Conservation (phyloP, 768 basidiomycete species). For the Lentinus brumalis region DNA sequence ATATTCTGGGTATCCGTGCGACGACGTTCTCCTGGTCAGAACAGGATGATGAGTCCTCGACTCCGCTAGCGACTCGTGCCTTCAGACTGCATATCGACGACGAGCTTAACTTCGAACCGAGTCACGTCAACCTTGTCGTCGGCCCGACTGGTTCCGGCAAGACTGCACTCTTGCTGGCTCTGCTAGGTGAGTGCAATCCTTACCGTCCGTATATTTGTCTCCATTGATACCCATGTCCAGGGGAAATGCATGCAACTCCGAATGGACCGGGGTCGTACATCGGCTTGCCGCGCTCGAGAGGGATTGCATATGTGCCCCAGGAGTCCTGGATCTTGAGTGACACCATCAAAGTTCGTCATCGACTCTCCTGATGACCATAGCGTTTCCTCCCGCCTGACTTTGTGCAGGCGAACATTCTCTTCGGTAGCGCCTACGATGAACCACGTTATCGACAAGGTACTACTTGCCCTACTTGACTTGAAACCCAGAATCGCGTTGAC, state of each 20-base stretch:
- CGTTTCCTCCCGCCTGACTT: too few species aligned
- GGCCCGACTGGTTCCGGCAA: slow-evolving; percentile 62
- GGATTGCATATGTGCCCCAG: slow-evolving; percentile 77
- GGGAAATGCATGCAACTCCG: slow-evolving; percentile 67
- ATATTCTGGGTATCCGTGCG: slow-evolving; percentile 53
- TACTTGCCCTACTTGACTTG: too few species aligned
- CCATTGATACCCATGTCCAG: slow-evolving; percentile 29
- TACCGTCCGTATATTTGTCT: too few species aligned
- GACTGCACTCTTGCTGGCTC: slow-evolving; percentile 64
- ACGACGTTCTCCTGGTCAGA: slow-evolving; percentile 58
- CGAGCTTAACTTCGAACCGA: slow-evolving; percentile 53
- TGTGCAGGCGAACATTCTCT: slow-evolving; percentile 32
- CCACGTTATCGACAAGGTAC: slow-evolving; percentile 29
- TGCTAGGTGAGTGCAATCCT: slow-evolving; percentile 20
- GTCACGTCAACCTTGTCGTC: slow-evolving; percentile 55
- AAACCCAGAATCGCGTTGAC: too few species aligned
- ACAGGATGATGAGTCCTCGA: slow-evolving; percentile 31
- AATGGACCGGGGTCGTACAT: slow-evolving; percentile 38
- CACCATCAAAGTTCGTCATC: slow-evolving; percentile 56
- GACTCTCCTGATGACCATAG: background rate
- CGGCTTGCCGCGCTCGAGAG: slow-evolving; percentile 44
- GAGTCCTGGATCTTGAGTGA: slow-evolving; percentile 84
- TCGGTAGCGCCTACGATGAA: slow-evolving; percentile 31
- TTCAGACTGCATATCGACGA: slow-evolving; percentile 55
- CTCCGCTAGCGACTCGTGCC: slow-evolving; percentile 31